Percentiles rank a stretch among this genome's conserved stretches.
phyloP scores from a whole-genome alignment of 305 asterid species.

The Fraxinus velutina region DNA sequence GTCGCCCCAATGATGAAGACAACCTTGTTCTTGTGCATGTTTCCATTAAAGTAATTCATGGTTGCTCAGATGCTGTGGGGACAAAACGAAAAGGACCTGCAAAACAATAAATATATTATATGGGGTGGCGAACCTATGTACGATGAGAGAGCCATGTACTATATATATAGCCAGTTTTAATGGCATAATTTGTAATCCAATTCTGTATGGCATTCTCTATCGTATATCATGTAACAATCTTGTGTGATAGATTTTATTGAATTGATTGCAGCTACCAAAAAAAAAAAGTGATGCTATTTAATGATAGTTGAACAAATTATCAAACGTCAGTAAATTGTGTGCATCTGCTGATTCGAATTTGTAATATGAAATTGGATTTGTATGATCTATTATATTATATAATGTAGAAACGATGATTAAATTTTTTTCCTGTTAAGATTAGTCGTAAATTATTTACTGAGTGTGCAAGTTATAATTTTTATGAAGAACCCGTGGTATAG shows the following conservation, averaged over 20 bases:
- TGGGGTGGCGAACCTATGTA: neutral
- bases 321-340: neutral
- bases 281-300: neutral
- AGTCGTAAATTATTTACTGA: neutral
- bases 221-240: too few species aligned
- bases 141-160: neutral
- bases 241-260: neutral
- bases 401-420: too few species aligned
- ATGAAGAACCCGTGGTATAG: neutral
- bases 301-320: neutral
- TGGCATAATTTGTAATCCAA: neutral
- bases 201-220: neutral
- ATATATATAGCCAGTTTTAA: neutral
- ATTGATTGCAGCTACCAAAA: neutral
- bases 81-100: neutral
- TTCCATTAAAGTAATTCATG: neutral
- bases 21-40: slow-evolving; percentile 27
- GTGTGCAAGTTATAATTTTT: too few species aligned
- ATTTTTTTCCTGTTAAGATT: too few species aligned
- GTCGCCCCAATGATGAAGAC: slow-evolving; percentile 38
- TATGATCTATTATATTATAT: neutral
- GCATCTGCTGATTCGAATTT: neutral
- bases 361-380: neutral
- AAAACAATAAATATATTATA: neutral
- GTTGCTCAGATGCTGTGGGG: neutral